Evolutionary conservation across 345 rosid species (phyloP).

Genomic region (Salix udensis): DNA sequence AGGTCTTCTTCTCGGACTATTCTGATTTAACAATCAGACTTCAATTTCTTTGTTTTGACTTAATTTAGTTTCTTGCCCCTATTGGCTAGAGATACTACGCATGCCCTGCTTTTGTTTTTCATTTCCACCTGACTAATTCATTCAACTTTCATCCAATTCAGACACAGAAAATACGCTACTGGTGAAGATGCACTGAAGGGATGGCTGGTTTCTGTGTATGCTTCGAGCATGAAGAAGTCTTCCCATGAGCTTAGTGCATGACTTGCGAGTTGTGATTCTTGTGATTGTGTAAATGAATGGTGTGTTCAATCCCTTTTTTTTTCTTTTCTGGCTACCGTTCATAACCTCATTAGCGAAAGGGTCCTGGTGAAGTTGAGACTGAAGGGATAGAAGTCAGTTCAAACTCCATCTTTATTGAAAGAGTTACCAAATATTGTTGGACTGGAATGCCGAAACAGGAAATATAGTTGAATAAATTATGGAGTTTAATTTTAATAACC

Average conservation of each 20-base stretch:
- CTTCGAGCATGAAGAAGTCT: constrained; percentile 39
- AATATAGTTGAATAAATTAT: neutral
- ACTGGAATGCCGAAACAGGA: neutral
- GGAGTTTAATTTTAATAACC: neutral
- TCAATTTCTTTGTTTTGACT: neutral
- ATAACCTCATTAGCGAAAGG: neutral
- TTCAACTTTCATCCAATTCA: constrained; percentile 25
- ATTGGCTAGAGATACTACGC: neutral
- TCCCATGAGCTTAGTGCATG: constrained; percentile 25
- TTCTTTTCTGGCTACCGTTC: no score
- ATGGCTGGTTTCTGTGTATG: constrained; percentile 87
- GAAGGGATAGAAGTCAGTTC: neutral
- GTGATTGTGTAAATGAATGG: constrained; percentile 64
- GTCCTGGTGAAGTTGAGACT: neutral
- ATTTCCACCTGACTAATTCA: constrained; percentile 17
- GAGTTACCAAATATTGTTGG: neutral
- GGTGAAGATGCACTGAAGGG: constrained; percentile 95
- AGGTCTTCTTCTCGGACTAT: constrained; percentile 44
- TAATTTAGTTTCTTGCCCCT: neutral
- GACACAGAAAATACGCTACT: constrained; percentile 71
- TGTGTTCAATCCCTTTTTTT: constrained; percentile 27
- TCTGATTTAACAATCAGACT: neutral
- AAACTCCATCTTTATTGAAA: constrained; percentile 5
- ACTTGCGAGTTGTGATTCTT: constrained; percentile 33
- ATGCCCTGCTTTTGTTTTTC: neutral